Percentiles rank a stretch among this genome's conserved stretches.
These are phyloP conservation scores for Candida oleophila DNA, from an alignment of 805 yeast species.

Conservation along the genomic window DNA sequence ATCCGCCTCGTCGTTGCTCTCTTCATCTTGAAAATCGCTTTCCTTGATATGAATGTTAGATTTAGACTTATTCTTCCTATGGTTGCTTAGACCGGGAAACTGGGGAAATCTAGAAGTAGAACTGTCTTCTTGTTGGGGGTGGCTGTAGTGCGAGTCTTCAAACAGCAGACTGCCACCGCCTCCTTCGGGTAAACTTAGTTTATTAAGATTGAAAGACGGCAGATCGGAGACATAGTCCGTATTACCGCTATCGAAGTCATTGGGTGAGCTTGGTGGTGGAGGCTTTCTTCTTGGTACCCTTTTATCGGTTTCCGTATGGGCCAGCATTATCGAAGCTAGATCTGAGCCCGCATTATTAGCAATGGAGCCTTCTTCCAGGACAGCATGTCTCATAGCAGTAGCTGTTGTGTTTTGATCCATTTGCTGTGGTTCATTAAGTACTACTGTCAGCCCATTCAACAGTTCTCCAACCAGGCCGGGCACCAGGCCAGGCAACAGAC, in stretches of 20 bases:
- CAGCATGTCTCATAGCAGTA: background rate
- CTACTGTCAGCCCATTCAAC: background rate
- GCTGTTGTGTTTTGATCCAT: background rate
- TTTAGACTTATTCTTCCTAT: conserved; percentile 6
- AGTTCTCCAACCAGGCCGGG: background rate
- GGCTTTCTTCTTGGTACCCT: conserved; percentile 4
- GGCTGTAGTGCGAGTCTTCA: background rate
- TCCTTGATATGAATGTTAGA: background rate
- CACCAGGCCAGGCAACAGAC: conserved; percentile 1
- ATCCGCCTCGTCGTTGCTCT: background rate
- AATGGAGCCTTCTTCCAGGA: background rate
- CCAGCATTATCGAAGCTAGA: background rate
- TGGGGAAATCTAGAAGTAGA: conserved; percentile 25
- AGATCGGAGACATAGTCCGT: background rate
- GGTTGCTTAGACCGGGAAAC: conserved; percentile 26
- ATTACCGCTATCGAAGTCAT: background rate
- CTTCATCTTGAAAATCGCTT: background rate
- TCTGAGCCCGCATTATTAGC: background rate
- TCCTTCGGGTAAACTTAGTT: background rate
- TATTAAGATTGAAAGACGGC: conserved; percentile 6
- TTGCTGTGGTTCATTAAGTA: background rate
- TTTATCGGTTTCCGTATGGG: background rate
- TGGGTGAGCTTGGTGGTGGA: conserved; percentile 2
- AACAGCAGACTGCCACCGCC: background rate
- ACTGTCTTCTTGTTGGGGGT: background rate